Percentiles rank a stretch among this genome's conserved stretches.
Conservation (phyloP, 371 early-diverging fungal genomes). For the Dipsacomyces acuminosporus region DNA sequence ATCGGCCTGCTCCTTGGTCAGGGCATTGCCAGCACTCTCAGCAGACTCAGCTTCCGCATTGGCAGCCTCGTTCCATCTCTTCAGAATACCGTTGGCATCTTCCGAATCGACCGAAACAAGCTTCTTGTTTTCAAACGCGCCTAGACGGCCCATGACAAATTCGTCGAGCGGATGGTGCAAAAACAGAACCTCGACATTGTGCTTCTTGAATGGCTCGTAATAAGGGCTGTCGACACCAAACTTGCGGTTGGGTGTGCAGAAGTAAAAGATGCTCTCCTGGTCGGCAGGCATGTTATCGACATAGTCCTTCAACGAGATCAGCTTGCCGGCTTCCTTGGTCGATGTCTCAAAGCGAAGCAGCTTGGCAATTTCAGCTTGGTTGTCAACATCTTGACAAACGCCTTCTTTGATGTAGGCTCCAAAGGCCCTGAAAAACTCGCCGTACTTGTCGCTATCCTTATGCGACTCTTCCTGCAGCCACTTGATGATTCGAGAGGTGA, state of each 20-base stretch:
- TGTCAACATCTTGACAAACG: slow-evolving; percentile 70
- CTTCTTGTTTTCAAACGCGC: slow-evolving; percentile 67
- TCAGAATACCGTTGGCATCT: slow-evolving; percentile 53
- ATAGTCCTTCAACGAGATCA: slow-evolving; percentile 84
- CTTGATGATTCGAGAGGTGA: slow-evolving; percentile 67
- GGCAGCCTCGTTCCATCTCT: slow-evolving; percentile 42
- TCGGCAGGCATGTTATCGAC: slow-evolving; percentile 75
- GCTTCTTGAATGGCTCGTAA: slow-evolving; percentile 77
- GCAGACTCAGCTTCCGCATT: slow-evolving; percentile 23
- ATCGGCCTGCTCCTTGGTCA: slow-evolving; percentile 56
- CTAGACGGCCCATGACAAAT: slow-evolving; percentile 75
- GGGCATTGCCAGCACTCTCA: slow-evolving; percentile 13
- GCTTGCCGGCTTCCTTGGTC: slow-evolving; percentile 54
- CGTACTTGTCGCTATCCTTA: slow-evolving; percentile 65
- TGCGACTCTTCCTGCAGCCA: slow-evolving; percentile 74
- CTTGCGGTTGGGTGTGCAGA: slow-evolving; percentile 74
- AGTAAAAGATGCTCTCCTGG: slow-evolving; percentile 91
- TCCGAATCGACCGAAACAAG: slow-evolving; percentile 79
- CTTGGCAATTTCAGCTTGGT: slow-evolving; percentile 71
- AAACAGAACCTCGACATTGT: slow-evolving; percentile 74
- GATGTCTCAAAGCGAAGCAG: slow-evolving; percentile 85
- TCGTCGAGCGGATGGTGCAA: slow-evolving; percentile 86
- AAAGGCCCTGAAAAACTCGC: slow-evolving; percentile 79
- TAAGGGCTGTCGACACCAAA: slow-evolving; percentile 82
- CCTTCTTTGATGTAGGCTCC: slow-evolving; percentile 87